These are phyloP conservation scores for Aspergillus incahuasiensis DNA, from an alignment of 495 filamentous ascomycete species.

Conservation along the genomic window DNA sequence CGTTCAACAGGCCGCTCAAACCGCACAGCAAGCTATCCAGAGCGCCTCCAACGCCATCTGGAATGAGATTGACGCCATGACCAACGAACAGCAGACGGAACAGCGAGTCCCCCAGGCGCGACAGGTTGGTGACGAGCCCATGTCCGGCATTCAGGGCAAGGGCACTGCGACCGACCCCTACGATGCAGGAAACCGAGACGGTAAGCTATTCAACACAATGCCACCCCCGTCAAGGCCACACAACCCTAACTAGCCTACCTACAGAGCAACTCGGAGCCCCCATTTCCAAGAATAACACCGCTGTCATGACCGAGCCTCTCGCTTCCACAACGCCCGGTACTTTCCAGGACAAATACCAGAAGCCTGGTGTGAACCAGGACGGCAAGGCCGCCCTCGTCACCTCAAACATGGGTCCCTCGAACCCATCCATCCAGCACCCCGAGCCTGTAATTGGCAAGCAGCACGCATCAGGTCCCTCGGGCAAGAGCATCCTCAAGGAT, in stretches of 20 bases:
- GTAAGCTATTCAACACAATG: conserved; percentile 2
- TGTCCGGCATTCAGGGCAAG: conserved; percentile 39
- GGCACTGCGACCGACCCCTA: conserved; percentile 38
- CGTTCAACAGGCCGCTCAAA: conserved; percentile 29
- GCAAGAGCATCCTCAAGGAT: not conserved
- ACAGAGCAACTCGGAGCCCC: conserved; percentile 37
- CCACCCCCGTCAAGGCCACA: not conserved
- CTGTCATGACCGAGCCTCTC: conserved; percentile 12
- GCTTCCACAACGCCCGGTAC: conserved; percentile 7
- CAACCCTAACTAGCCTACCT: not conserved
- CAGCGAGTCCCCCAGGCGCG: conserved; percentile 18
- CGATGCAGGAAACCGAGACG: conserved; percentile 20
- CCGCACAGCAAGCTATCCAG: conserved; percentile 31
- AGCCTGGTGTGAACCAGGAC: not conserved
- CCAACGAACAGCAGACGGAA: conserved; percentile 21
- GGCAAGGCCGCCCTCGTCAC: not conserved
- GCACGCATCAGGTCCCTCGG: not conserved
- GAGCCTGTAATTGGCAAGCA: not conserved
- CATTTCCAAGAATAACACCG: conserved; percentile 21
- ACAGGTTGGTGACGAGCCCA: conserved; percentile 35
- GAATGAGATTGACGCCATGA: conserved; percentile 23
- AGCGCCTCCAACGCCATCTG: conserved; percentile 34
- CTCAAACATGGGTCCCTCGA: not conserved
- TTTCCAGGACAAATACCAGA: not conserved
- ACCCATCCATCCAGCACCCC: conserved; percentile 2